These are phyloP conservation scores for Sordariomycetes sp. DNA, from an alignment of 2,329 filamentous ascomycete genomes.

Conservation along the genomic window DNA sequence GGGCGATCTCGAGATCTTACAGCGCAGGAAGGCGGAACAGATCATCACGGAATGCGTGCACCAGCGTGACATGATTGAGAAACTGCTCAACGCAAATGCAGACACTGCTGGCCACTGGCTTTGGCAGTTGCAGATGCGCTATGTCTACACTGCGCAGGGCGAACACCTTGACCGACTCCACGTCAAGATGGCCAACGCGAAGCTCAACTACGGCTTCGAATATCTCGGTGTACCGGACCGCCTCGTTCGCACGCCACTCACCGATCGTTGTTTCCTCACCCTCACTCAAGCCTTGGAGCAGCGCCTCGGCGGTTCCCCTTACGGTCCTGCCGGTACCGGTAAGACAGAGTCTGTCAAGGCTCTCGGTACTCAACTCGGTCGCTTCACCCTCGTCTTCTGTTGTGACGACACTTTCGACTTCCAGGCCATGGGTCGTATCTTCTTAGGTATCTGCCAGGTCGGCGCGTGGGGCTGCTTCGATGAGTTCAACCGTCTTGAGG, in stretches of 20 bases:
- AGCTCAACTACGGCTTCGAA: conserved; percentile 93
- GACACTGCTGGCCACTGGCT: conserved; percentile 71
- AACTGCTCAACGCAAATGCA: conserved; percentile 68
- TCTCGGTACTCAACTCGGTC: conserved; percentile 87
- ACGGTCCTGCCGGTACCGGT: conserved; percentile 93
- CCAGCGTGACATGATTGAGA: conserved; percentile 88
- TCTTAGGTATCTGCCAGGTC: conserved; percentile 97
- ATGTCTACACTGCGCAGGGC: conserved; percentile 76
- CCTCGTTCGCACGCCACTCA: conserved; percentile 91
- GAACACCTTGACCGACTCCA: conserved; percentile 74
- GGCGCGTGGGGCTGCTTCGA: conserved; percentile 99
- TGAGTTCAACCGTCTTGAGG: conserved; percentile 98
- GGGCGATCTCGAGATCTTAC: conserved; percentile 76
- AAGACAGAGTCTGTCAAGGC: conserved; percentile 99
- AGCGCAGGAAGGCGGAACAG: conserved; percentile 95
- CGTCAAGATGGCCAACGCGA: conserved; percentile 95
- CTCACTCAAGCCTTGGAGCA: conserved; percentile 94
- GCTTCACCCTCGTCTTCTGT: conserved; percentile 98
- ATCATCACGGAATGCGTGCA: conserved; percentile 98
- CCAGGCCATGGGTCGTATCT: conserved; percentile 98
- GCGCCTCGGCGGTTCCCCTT: conserved; percentile 89
- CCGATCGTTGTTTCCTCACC: conserved; percentile 96
- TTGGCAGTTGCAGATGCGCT: conserved; percentile 96
- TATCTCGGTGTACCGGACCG: conserved; percentile 95
- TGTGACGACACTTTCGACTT: conserved; percentile 99